Conservation (phyloP, 371 early-diverging fungal genomes). For the Actinomortierella wolfii region DNA sequence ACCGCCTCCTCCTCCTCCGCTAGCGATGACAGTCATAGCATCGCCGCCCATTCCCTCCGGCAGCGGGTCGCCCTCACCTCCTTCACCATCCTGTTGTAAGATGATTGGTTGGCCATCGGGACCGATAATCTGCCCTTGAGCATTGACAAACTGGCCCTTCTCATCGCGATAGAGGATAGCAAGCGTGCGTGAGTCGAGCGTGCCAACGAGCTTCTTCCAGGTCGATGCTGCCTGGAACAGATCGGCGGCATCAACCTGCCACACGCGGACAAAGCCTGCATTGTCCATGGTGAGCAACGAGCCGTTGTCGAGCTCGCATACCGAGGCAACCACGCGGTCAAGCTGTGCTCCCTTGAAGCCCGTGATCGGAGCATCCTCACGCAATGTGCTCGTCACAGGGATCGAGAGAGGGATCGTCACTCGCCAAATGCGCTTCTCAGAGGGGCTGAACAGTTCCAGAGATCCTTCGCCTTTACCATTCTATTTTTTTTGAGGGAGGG, state of each 20-base stretch:
- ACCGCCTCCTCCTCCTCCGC: slow-evolving; percentile 48
- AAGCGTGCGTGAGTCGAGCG: slow-evolving; percentile 64
- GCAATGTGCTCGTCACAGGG: slow-evolving; percentile 45
- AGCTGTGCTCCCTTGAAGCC: slow-evolving; percentile 56
- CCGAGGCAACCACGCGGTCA: slow-evolving; percentile 56
- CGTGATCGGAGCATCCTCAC: slow-evolving; percentile 47
- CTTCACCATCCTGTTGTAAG: slow-evolving; percentile 9
- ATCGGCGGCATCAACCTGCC: slow-evolving; percentile 66
- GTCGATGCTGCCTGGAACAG: slow-evolving; percentile 65
- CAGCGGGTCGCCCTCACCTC: slow-evolving; percentile 13
- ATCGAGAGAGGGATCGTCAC: slow-evolving; percentile 66
- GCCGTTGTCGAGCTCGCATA: slow-evolving; percentile 72
- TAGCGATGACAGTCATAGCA: slow-evolving; percentile 1
- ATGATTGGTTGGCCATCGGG: slow-evolving; percentile 29
- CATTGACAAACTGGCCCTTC: slow-evolving; percentile 44
- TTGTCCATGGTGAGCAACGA: slow-evolving; percentile 70
- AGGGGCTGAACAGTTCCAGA: slow-evolving; percentile 66
- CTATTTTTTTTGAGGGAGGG: slow-evolving; percentile 16
- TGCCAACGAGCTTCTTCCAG: slow-evolving; percentile 78
- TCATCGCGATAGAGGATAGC: slow-evolving; percentile 69
- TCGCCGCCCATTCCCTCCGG: slow-evolving; percentile 22
- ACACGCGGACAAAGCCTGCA: slow-evolving; percentile 67
- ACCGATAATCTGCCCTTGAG: slow-evolving; percentile 33
- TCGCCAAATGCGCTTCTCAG: slow-evolving; percentile 60
- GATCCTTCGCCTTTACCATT: slow-evolving; percentile 67